phyloP scores from a whole-genome alignment of 106 monocot genomes.

The Triglochin maritima region DNA sequence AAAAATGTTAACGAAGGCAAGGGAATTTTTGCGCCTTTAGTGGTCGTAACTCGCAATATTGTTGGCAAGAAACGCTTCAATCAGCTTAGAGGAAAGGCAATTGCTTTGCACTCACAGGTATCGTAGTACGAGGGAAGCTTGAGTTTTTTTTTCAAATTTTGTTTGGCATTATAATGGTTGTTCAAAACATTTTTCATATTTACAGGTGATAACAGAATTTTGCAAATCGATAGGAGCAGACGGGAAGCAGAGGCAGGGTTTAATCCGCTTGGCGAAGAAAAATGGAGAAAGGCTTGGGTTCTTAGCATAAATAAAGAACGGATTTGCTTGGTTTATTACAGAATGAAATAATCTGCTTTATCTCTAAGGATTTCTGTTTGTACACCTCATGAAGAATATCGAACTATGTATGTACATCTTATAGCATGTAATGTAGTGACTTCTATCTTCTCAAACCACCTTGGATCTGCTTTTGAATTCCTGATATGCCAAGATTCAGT shows the following conservation, averaged over 20 bases:
- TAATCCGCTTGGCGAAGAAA: slow-evolving; percentile 92
- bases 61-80: slow-evolving; percentile 81
- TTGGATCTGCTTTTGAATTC: too few relatives aligned
- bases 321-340: neutral
- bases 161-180: neutral
- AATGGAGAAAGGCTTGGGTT: slow-evolving; percentile 92
- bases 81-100: slow-evolving; percentile 86
- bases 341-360: neutral
- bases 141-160: neutral
- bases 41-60: slow-evolving; percentile 54
- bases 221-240: slow-evolving; percentile 91
- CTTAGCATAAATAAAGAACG: slow-evolving; percentile 42
- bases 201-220: slow-evolving; percentile 83
- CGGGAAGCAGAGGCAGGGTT: slow-evolving; percentile 66
- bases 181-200: neutral
- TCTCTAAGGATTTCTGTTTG: neutral
- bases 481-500: too few relatives aligned
- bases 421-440: too few relatives aligned
- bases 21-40: slow-evolving; percentile 70
- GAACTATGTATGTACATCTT: too few relatives aligned
- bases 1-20: slow-evolving; percentile 79
- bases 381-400: neutral
- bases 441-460: too few relatives aligned
- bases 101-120: slow-evolving; percentile 92
- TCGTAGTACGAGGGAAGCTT: neutral